Evolutionary conservation across 2,329 filamentous ascomycete genomes (phyloP).

Genomic region (Juglanconis oblonga): DNA sequence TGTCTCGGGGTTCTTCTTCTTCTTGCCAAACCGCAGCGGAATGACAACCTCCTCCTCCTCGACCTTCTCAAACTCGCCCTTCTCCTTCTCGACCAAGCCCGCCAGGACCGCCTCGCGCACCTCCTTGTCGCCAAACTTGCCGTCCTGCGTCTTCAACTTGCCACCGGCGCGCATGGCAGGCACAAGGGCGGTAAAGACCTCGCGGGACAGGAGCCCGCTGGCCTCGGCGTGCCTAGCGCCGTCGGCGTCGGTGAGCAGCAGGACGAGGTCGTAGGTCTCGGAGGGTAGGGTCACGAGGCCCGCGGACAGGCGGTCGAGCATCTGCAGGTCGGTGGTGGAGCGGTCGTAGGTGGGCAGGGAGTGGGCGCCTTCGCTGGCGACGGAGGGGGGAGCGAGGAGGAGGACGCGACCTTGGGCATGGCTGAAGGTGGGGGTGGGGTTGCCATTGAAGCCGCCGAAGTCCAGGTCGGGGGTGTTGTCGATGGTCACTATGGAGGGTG

Average conservation of each 20-base stretch:
- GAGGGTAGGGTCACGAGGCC: conserved; percentile 75
- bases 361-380: conserved; percentile 80
- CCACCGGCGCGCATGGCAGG: conserved; percentile 68
- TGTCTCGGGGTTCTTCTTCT: conserved; percentile 44
- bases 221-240: conserved; percentile 62
- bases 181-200: conserved; percentile 68
- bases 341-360: conserved; percentile 69
- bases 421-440: conserved; percentile 24
- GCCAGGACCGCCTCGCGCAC: conserved; percentile 80
- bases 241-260: conserved; percentile 78
- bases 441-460: conserved; percentile 27
- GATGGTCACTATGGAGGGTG: conserved; percentile 51
- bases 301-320: conserved; percentile 89
- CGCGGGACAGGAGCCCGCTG: conserved; percentile 58
- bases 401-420: conserved; percentile 57
- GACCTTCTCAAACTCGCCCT: conserved; percentile 69
- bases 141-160: conserved; percentile 66
- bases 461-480: conserved; percentile 53
- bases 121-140: conserved; percentile 51
- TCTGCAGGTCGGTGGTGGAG: conserved; percentile 81
- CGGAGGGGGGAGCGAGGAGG: conserved; percentile 84
- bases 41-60: conserved; percentile 59
- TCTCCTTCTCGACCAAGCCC: conserved; percentile 63
- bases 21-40: conserved; percentile 62
- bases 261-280: conserved; percentile 77